phyloP scores from a whole-genome alignment of 2,329 filamentous ascomycete genomes.

The Botrytis aclada region DNA sequence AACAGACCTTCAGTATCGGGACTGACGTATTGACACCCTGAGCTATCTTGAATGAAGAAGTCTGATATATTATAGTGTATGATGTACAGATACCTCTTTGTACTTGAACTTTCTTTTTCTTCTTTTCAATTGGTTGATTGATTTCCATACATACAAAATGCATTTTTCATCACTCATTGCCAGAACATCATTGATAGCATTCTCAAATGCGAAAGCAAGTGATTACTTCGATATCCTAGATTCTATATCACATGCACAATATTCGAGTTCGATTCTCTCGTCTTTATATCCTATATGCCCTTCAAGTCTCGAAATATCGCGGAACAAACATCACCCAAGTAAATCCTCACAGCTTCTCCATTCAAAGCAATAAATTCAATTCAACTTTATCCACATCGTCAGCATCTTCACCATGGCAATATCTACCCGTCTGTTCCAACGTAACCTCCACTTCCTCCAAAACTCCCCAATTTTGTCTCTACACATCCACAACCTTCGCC shows the following conservation, averaged over 20 bases:
- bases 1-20: neutral
- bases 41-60: neutral
- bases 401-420: neutral
- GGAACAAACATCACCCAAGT: neutral
- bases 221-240: neutral
- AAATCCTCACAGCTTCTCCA: neutral
- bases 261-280: neutral
- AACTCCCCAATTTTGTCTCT: slow-evolving; percentile 29
- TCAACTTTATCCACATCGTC: neutral
- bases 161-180: neutral
- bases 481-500: slow-evolving; percentile 32
- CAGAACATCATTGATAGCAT: neutral
- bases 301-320: neutral
- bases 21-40: neutral
- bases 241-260: neutral
- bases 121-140: neutral
- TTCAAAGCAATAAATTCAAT: neutral
- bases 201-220: neutral
- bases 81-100: neutral
- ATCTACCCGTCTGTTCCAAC: neutral
- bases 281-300: neutral
- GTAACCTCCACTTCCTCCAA: neutral
- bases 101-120: neutral
- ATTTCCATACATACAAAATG: neutral
- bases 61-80: neutral